phyloP scores from a whole-genome alignment of 345 rosid genomes.

The Arabis hirsuta region DNA sequence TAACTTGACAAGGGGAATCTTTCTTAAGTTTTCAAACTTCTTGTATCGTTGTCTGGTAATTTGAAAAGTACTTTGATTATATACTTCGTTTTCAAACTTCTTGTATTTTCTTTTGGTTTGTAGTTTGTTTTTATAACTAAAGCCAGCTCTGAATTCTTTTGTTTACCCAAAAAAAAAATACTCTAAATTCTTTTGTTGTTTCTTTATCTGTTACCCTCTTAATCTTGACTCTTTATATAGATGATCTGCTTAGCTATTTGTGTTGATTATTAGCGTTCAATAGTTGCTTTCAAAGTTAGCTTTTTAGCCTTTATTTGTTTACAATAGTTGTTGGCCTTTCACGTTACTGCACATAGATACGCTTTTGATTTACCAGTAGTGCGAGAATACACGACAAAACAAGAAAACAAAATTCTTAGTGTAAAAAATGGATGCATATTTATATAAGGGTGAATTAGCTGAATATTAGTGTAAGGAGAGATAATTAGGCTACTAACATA shows the following conservation, averaged over 20 bases:
- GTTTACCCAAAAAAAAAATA: too few species aligned
- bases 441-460: too few species aligned
- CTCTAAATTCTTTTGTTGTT: too few species aligned
- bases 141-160: not conserved
- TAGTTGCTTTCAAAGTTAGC: constrained; percentile 2
- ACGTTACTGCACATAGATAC: too few species aligned
- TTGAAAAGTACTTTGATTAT: not conserved
- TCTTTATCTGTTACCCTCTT: not conserved
- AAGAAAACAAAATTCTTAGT: not conserved
- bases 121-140: not conserved
- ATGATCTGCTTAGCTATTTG: constrained; percentile 3
- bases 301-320: constrained; percentile 11
- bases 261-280: constrained; percentile 11
- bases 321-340: too few species aligned
- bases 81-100: not conserved
- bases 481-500: too few species aligned
- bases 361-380: not conserved
- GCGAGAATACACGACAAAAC: not conserved
- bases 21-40: not conserved
- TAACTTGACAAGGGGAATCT: not conserved
- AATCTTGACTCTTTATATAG: not conserved
- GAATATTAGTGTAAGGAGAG: too few species aligned
- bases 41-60: too few species aligned
- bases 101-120: too few species aligned
- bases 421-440: not conserved